Evolutionary conservation across 164 flowering plant species (phyloP).

Genomic region (Hamamelis virginiana): DNA sequence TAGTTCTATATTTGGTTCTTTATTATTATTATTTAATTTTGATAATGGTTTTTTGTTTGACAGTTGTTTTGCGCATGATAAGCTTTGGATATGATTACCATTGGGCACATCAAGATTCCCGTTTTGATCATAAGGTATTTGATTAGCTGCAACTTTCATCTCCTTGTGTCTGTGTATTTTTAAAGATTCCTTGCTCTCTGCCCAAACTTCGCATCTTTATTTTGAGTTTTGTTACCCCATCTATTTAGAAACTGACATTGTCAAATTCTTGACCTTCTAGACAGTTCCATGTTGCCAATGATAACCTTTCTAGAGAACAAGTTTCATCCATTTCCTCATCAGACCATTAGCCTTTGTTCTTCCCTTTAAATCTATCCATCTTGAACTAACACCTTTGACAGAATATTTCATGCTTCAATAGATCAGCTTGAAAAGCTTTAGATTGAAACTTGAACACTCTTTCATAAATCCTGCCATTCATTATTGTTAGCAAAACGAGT

Average conservation of each 20-base stretch:
- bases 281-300: too few relatives aligned
- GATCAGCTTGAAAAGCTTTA: not conserved
- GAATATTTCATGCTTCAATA: not conserved
- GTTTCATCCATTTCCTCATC: too few relatives aligned
- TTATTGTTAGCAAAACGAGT: not conserved
- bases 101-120: slow-evolving; percentile 57
- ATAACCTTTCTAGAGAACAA: too few relatives aligned
- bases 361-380: not conserved
- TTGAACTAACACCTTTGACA: not conserved
- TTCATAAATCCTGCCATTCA: not conserved
- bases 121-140: slow-evolving; percentile 72
- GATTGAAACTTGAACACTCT: not conserved
- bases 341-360: not conserved
- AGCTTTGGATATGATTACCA: slow-evolving; percentile 97
- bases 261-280: not conserved
- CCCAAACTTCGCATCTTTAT: not conserved
- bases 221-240: not conserved
- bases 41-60: slow-evolving; percentile 12
- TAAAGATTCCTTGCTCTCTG: not conserved
- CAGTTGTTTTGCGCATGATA: slow-evolving; percentile 94
- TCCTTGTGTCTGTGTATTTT: not conserved
- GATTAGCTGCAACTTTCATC: slow-evolving; percentile 2
- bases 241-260: not conserved
- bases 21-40: slow-evolving; percentile 1
- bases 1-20: not conserved